Percentiles rank a stretch among this genome's conserved stretches.
Evolutionary conservation across 345 rosid genomes (phyloP).

Genomic region (Rubroshorea leprosula): DNA sequence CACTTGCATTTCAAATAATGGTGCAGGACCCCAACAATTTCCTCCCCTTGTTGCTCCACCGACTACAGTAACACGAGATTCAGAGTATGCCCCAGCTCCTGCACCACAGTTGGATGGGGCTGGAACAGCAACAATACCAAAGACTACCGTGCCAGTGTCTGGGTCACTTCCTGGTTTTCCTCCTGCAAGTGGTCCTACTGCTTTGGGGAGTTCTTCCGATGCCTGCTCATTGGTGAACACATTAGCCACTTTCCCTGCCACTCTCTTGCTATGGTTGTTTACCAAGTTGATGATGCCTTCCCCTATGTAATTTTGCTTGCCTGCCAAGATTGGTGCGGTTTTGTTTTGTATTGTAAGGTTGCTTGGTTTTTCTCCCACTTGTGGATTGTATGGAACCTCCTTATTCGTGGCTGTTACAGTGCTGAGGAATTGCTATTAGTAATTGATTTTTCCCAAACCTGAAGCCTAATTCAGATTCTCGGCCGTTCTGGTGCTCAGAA

Average conservation of each 20-base stretch:
- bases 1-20: conserved; percentile 17
- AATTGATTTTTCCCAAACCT: too few species aligned
- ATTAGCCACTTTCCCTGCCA: conserved; percentile 16
- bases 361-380: conserved; percentile 7
- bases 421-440: neutral
- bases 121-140: conserved; percentile 33
- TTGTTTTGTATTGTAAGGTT: conserved; percentile 9
- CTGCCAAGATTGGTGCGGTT: neutral
- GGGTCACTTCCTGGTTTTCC: conserved; percentile 52
- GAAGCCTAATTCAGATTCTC: too few species aligned
- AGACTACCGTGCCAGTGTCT: conserved; percentile 39
- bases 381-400: conserved; percentile 14
- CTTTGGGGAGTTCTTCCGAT: conserved; percentile 47
- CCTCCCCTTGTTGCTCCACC: conserved; percentile 79
- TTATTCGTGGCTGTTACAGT: neutral
- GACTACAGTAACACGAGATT: conserved; percentile 44
- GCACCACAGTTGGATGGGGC: conserved; percentile 40
- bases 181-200: conserved; percentile 52
- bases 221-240: conserved; percentile 38
- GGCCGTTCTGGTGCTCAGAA: too few species aligned
- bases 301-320: conserved; percentile 23
- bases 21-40: conserved; percentile 67
- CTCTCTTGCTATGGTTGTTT: conserved; percentile 18
- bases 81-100: conserved; percentile 57
- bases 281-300: conserved; percentile 25